Evolutionary conservation across 2,329 filamentous ascomycete genomes (phyloP), one percentile per base, ranked within the genome.

Genomic region (Chaetothyriales sp.): DNA sequence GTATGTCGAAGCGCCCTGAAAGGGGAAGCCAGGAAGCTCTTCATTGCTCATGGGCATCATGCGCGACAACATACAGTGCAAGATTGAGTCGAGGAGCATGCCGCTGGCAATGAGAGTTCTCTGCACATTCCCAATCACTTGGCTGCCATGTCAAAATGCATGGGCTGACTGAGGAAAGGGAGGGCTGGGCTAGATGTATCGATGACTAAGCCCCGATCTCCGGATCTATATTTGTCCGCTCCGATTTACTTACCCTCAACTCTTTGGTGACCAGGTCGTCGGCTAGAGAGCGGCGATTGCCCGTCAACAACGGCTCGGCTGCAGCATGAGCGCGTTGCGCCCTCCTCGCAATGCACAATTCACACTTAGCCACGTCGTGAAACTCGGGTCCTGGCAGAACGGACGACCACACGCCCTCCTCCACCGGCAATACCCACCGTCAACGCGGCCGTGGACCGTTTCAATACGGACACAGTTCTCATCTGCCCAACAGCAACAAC

Each of bases 1-100:
- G 18, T 46, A 26, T 43, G 32, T 26, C 42, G 32, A 22, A 49
- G 18, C n/a, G 42, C 26, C n/a, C 18, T 49, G 20, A 49, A 49
- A 22, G 42, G 15, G 6, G 39, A 5, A 5, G 36, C 20, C 7
- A 49, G 46, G 10, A 32, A 44, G 42, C 9, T 49, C 2, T 42
- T 43, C 32, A 28, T 22, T 25, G 22, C 19, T 5, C 39, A 18
- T 10, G 10, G 28, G 28, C 7, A 2, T 36, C 28, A 36, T 5
- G 26, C 26, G 26, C 26, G 26, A 28, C 26, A 9, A 28, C 26
- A 28, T 28, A 9, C 26, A 9, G 26, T 28, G 26, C 26, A 28
- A 28, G 5, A 28, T 28, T 5, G 9, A 9, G 26, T 9, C 5
- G 9, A 9, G 9, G 9, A 28, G 26, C 26, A 28, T 28, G 26